Conservation (phyloP, 169 alveolate species). For the Plasmodium gaboni region DNA sequence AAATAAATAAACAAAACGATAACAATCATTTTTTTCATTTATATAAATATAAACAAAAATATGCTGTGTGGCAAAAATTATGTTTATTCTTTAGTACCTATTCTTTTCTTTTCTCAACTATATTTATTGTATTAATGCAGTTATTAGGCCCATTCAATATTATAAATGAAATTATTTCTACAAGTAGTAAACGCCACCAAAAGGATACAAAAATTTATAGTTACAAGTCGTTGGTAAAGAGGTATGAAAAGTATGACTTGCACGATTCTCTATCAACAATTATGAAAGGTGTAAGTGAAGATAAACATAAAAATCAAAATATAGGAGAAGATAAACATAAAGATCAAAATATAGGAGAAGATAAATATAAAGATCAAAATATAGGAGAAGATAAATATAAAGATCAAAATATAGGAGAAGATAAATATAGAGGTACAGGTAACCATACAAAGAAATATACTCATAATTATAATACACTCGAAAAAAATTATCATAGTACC, state of each 20-base stretch:
- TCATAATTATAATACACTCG: too few species aligned
- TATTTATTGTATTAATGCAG: slow-evolving; percentile 68
- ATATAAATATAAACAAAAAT: neutral
- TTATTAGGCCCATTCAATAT: slow-evolving; percentile 64
- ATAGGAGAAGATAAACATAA: too few species aligned
- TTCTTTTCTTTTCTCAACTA: slow-evolving; percentile 64
- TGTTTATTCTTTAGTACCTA: slow-evolving; percentile 66
- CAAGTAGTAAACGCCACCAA: neutral
- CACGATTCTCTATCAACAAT: neutral
- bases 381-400: too few species aligned
- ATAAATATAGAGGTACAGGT: too few species aligned
- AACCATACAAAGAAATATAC: too few species aligned
- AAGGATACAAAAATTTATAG: slow-evolving; percentile 32
- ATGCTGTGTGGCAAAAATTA: slow-evolving; percentile 69
- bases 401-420: too few species aligned
- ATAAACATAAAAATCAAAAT: too few species aligned
- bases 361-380: too few species aligned
- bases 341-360: too few species aligned
- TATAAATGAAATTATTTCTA: slow-evolving; percentile 3
- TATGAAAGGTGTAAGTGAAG: neutral
- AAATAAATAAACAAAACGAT: neutral
- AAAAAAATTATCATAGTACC: too few species aligned
- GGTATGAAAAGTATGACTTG: slow-evolving; percentile 25
- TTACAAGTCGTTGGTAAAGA: slow-evolving; percentile 50
- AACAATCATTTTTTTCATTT: neutral